phyloP scores from a whole-genome alignment of 2,329 filamentous ascomycete genomes.

The Hypocreales sp. region DNA sequence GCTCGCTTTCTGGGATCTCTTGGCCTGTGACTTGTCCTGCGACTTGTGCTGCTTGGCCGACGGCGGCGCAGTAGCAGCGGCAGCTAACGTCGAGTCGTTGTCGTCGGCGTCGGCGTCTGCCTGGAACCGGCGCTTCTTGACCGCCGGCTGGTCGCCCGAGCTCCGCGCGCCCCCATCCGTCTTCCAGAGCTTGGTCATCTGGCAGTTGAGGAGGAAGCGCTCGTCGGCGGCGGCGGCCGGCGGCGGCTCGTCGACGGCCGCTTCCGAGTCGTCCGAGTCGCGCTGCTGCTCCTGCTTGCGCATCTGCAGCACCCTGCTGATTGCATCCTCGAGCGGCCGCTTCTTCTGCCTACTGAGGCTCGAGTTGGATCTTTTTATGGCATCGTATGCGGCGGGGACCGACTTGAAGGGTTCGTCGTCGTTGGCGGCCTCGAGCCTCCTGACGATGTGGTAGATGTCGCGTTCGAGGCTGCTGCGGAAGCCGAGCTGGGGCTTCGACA shows the following conservation, averaged over 20 bases:
- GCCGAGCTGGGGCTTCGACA: slow-evolving; percentile 3
- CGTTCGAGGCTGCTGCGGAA: slow-evolving; percentile 34
- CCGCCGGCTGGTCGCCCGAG: slow-evolving; percentile 8
- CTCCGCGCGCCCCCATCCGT: slow-evolving; percentile 4
- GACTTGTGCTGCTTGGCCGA: slow-evolving; percentile 12
- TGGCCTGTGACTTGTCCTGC: slow-evolving; percentile 8
- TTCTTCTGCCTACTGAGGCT: slow-evolving; percentile 73
- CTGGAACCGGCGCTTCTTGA: slow-evolving; percentile 19
- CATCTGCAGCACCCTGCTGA: slow-evolving; percentile 66
- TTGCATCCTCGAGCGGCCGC: slow-evolving; percentile 65
- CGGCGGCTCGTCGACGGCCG: slow-evolving; percentile 27
- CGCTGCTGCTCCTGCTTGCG: slow-evolving; percentile 51
- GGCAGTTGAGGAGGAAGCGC: slow-evolving; percentile 23
- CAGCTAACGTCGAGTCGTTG: slow-evolving; percentile 1
- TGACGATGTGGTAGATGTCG: slow-evolving; percentile 66
- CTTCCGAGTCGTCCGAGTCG: slow-evolving; percentile 35
- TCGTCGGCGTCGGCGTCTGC: slow-evolving; percentile 10
- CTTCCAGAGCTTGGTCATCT: slow-evolving; percentile 25
- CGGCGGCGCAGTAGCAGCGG: background rate
- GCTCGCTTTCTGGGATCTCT: slow-evolving; percentile 14
- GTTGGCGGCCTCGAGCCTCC: slow-evolving; percentile 60
- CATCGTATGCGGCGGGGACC: slow-evolving; percentile 53
- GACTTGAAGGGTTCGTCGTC: slow-evolving; percentile 31
- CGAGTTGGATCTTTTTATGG: slow-evolving; percentile 74
- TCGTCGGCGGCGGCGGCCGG: slow-evolving; percentile 15